Evolutionary conservation across 1,284 basidiomycete species (phyloP).

Genomic region (Trametes pubescens): DNA sequence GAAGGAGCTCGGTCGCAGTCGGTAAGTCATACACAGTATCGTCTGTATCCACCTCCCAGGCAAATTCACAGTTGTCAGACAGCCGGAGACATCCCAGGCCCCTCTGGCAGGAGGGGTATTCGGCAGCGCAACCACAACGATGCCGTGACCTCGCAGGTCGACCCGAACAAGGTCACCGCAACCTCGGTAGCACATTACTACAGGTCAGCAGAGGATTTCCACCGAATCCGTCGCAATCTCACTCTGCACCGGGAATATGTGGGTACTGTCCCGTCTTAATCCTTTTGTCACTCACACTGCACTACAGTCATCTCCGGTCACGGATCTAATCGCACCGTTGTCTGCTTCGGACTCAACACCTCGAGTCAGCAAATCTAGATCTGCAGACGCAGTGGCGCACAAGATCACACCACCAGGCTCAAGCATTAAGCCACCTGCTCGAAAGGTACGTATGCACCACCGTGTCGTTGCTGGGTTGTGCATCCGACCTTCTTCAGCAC

Average conservation of each 20-base stretch:
- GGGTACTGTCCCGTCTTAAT: neutral
- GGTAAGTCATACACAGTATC: neutral
- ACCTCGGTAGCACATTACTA: slow-evolving; percentile 3
- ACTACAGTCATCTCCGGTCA: neutral
- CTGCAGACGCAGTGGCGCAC: too few species aligned
- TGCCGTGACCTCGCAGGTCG: neutral
- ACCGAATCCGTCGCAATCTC: neutral
- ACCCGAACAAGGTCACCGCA: neutral
- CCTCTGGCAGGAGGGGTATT: neutral
- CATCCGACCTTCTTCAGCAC: too few species aligned
- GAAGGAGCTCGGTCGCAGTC: neutral
- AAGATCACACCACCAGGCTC: too few species aligned
- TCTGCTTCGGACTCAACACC: too few species aligned
- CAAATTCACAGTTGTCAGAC: neutral
- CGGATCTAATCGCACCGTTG: too few species aligned
- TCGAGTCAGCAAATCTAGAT: too few species aligned
- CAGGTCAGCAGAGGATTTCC: neutral
- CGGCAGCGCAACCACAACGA: neutral
- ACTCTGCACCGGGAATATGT: neutral
- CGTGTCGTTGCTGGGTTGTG: too few species aligned
- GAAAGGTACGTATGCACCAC: too few species aligned
- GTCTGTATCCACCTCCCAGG: neutral
- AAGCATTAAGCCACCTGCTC: too few species aligned
- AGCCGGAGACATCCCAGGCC: neutral
- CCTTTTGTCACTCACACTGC: neutral